A percentile compares a stretch with the other conserved stretches of the same genome.
Conservation (phyloP, 1,139 yeast species). For the Lodderomyces parapsilosis region DNA sequence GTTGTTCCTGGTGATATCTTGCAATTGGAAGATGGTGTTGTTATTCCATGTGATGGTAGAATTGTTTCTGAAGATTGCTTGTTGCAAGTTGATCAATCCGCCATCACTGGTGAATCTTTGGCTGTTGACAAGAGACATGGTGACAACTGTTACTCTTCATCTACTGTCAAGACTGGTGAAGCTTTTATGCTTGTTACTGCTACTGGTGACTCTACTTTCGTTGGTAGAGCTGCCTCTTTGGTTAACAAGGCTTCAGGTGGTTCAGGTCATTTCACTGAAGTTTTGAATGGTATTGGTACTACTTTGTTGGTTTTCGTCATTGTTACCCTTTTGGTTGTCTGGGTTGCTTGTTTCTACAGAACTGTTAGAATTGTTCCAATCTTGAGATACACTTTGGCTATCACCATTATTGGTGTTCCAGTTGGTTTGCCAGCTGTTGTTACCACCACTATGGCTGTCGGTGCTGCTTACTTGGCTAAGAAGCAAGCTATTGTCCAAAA, state of each 20-base stretch:
- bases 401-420: constrained; percentile 99
- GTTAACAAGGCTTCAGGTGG: constrained; percentile 96
- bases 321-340: constrained; percentile 81
- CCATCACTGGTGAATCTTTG: constrained; percentile 96
- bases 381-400: constrained; percentile 92
- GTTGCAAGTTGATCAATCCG: constrained; percentile 95
- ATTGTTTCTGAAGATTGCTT: constrained; percentile 84
- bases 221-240: constrained; percentile 95
- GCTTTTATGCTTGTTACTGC: constrained; percentile 94
- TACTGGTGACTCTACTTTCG: constrained; percentile 90
- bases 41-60: constrained; percentile 95
- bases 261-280: constrained; percentile 96
- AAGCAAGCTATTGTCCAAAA: constrained; percentile 98
- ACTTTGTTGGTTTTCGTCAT: constrained; percentile 86
- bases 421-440: constrained; percentile 99
- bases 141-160: constrained; percentile 88
- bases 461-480: constrained; percentile 99
- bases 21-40: constrained; percentile 92
- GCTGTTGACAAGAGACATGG: constrained; percentile 93
- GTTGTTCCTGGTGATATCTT: constrained; percentile 93
- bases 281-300: constrained; percentile 96
- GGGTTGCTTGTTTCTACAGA: constrained; percentile 96
- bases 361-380: constrained; percentile 84
- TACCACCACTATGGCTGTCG: constrained; percentile 99
- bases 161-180: constrained; percentile 97